Base-by-base conservation (phyloP, 2,329 filamentous ascomycete species). In the Ambrosiella beaveri region DNA sequence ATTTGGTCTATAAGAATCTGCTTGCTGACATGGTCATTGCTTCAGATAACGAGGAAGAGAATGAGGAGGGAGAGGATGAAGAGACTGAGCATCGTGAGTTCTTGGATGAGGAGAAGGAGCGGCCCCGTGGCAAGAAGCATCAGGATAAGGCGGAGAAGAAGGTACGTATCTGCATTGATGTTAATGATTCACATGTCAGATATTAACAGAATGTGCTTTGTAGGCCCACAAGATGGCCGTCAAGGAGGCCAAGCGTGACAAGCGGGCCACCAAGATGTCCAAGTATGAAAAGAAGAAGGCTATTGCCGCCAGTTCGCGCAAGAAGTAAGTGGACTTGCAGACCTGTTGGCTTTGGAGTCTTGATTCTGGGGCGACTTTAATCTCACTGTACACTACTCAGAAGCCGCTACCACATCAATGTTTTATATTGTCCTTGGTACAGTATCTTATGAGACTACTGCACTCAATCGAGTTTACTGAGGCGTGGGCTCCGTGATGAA, bases 281-380 rank as follows among this genome's bases (percentile, higher is more conserved):
- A 98, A 98, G 73, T 82, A 94, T 68, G 63, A 95, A 39, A 98
- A 98, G 78, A 97, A 96, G 75, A 87, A 85, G 68, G 71, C 95
- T 59, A 80, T 95, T 35, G 78, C 76, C 58, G 74, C 74, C 62
- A 75, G 77, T 13, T 75, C 80, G 58, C 74, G 80, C 63, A 80
- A 78, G 66, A 85, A 55, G 27, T 54, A 38, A 68, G 45, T 35
- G 8, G 1, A 3, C 47, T 41, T 41, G 39, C n/a, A 27, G 27
- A 27, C 27, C 27, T 27, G 3, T 27, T 27, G 27, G 27, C 27
- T 27, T 27, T 27, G 27, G 3, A 27, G 27, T 27, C 27, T 27
- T 27, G 27, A 27, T 27, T 27, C 27, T 27, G 27, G 27, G 3
- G 3, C 27, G 5, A 27, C 27, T 27, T 27, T 27, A 27, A 27